Evolutionary conservation across 2,329 filamentous ascomycete genomes (phyloP), one percentile per base, ranked within the genome.

Genomic region (Coniochaeta sp.): DNA sequence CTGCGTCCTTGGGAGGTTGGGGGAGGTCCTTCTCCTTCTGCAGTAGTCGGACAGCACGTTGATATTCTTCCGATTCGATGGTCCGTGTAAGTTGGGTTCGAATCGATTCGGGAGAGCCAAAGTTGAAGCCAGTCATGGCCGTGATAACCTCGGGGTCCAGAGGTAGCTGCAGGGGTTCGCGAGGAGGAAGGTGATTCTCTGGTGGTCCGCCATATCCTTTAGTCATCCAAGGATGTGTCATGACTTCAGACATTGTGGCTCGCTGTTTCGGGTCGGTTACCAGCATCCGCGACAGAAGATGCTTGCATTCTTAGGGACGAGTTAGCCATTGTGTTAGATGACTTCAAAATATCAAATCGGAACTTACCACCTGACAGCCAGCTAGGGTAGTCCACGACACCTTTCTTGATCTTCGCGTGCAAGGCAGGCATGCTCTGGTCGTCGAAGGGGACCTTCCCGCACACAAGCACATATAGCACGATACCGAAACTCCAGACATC

Each of bases 401-500:
- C 95, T 72, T 96, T 96, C 79, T 99, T 99, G 75, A 99, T 99
- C 78, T 99, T 99, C 61, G 93, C 93, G 76, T 99, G 95, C 57
- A 99, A 80, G 64, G 96, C 93, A 38, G 93, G 95, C 92, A 99
- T 99, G 77, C 93, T 97, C 76, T 99, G 95, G 71, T 99, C 95
- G 72, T 99, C 95, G 70, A 99, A 99, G 0, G 95, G 95, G 3
- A 99, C 95, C 74, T 98, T 98, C 58, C 95, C 95, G 71, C 95
- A 98, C 4, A 98, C 95, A 63, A 99, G 77, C 61, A 99, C 95
- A 69, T 98, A 99, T 16, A 99, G 83, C 14, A 99, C 95, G 67
- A 99, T 97, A 24, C 95, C 95, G 74, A 98, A 98, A 77, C 95
- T 98, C 95, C 95, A 99, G 1, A 98, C 85, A 70, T 99, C 95